Evolutionary conservation across 1,284 basidiomycete genomes (phyloP).

Genomic region (Termitomyces sp.): DNA sequence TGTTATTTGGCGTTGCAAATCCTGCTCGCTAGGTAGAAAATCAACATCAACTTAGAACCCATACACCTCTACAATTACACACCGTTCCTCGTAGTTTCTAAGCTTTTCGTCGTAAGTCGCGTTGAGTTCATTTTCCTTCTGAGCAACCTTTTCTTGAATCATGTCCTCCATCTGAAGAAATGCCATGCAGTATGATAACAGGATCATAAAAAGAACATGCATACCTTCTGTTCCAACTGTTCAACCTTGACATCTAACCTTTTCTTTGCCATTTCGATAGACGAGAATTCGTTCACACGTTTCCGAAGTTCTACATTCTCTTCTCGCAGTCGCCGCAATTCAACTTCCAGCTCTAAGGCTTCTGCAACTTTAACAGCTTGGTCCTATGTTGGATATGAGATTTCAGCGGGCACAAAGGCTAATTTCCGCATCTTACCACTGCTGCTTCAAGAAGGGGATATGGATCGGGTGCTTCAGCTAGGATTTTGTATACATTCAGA

Average conservation of each 20-base stretch:
- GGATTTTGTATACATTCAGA: constrained; percentile 87
- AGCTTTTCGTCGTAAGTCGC: constrained; percentile 95
- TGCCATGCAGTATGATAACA: background rate
- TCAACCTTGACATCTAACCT: constrained; percentile 71
- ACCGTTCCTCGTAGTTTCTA: constrained; percentile 93
- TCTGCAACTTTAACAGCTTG: constrained; percentile 87
- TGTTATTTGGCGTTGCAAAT: constrained; percentile 82
- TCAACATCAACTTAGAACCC: background rate
- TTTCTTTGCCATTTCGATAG: constrained; percentile 69
- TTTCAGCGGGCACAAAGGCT: background rate
- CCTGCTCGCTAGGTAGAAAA: constrained; percentile 67
- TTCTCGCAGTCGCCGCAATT: constrained; percentile 65
- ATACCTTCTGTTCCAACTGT: constrained; percentile 79
- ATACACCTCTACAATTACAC: constrained; percentile 14
- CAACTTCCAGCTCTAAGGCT: constrained; percentile 68
- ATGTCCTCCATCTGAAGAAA: constrained; percentile 74
- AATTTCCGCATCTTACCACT: constrained; percentile 50
- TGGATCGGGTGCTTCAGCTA: constrained; percentile 94
- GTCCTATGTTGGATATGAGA: constrained; percentile 44
- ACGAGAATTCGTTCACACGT: constrained; percentile 61
- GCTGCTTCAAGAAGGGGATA: constrained; percentile 93
- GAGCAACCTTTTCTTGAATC: constrained; percentile 78
- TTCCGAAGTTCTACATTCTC: constrained; percentile 79
- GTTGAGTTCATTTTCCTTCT: constrained; percentile 93
- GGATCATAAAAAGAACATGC: constrained; percentile 16